Percentiles rank a stretch among this genome's conserved stretches.
Evolutionary conservation across 2,329 filamentous ascomycete genomes (phyloP).

Genomic region (Hypoxylon rubiginosum): DNA sequence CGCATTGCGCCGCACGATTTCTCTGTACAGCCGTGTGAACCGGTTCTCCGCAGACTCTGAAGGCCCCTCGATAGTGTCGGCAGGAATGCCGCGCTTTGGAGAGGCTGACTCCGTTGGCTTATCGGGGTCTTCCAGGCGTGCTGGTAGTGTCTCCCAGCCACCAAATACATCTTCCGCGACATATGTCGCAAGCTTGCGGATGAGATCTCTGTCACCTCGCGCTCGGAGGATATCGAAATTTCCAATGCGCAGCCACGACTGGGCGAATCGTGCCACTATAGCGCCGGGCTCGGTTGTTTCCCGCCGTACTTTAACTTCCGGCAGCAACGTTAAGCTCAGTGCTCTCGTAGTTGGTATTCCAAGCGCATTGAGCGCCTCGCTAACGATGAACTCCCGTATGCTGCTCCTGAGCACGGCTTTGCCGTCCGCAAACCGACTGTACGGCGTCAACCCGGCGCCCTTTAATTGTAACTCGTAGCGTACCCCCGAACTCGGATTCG

Average conservation of each 20-base stretch:
- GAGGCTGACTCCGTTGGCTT: slow-evolving; percentile 60
- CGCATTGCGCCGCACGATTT: slow-evolving; percentile 88
- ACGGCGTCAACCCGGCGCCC: slow-evolving; percentile 92
- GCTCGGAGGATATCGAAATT: slow-evolving; percentile 93
- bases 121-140: slow-evolving; percentile 65
- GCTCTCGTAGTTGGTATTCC: slow-evolving; percentile 89
- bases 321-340: slow-evolving; percentile 82
- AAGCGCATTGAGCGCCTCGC: slow-evolving; percentile 88
- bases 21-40: slow-evolving; percentile 87
- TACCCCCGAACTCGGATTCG: slow-evolving; percentile 76
- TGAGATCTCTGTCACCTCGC: slow-evolving; percentile 80
- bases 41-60: slow-evolving; percentile 82
- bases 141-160: slow-evolving; percentile 88
- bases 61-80: slow-evolving; percentile 75
- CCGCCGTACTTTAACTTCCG: slow-evolving; percentile 78
- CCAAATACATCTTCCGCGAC: slow-evolving; percentile 88
- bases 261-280: slow-evolving; percentile 91
- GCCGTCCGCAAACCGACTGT: slow-evolving; percentile 95
- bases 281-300: slow-evolving; percentile 91
- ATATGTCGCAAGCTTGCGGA: slow-evolving; percentile 83
- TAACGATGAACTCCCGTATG: slow-evolving; percentile 94
- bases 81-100: slow-evolving; percentile 66
- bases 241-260: slow-evolving; percentile 93
- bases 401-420: slow-evolving; percentile 93
- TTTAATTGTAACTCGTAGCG: slow-evolving; percentile 95